These are phyloP conservation scores for Drosera spatulata DNA, from an alignment of 179 eudicot genomes.

Conservation along the genomic window DNA sequence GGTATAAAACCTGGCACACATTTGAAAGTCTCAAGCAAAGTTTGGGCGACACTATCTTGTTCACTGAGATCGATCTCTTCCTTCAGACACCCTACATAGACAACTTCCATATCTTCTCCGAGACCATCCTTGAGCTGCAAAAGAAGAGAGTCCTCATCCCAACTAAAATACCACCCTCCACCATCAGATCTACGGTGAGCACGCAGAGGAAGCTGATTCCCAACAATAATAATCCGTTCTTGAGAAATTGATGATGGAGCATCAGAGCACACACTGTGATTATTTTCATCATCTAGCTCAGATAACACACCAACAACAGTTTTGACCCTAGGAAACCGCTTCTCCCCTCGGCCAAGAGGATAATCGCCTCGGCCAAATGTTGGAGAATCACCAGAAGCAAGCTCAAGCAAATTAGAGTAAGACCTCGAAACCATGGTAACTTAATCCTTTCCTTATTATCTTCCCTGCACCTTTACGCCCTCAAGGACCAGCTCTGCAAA, in stretches of 20 bases:
- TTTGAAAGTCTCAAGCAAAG: slow-evolving; percentile 34
- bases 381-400: slow-evolving; percentile 29
- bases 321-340: slow-evolving; percentile 30
- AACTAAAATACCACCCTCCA: slow-evolving; percentile 39
- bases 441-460: not conserved
- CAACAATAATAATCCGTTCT: slow-evolving; percentile 36
- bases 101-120: slow-evolving; percentile 26
- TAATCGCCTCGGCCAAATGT: slow-evolving; percentile 7
- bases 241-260: slow-evolving; percentile 8
- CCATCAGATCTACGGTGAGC: slow-evolving; percentile 16
- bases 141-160: slow-evolving; percentile 44
- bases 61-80: slow-evolving; percentile 35
- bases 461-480: no score
- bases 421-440: slow-evolving; percentile 33
- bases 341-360: slow-evolving; percentile 9
- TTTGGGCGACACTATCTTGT: slow-evolving; percentile 53
- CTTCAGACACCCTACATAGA: slow-evolving; percentile 50
- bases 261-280: slow-evolving; percentile 19
- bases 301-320: slow-evolving; percentile 35
- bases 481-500: no score
- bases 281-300: slow-evolving; percentile 32
- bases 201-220: slow-evolving; percentile 62
- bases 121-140: slow-evolving; percentile 65
- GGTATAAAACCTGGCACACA: slow-evolving; percentile 72
- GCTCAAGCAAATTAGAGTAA: slow-evolving; percentile 34